Conservation (phyloP, 2,329 filamentous ascomycete species). For the Pezizomycotina sp. region DNA sequence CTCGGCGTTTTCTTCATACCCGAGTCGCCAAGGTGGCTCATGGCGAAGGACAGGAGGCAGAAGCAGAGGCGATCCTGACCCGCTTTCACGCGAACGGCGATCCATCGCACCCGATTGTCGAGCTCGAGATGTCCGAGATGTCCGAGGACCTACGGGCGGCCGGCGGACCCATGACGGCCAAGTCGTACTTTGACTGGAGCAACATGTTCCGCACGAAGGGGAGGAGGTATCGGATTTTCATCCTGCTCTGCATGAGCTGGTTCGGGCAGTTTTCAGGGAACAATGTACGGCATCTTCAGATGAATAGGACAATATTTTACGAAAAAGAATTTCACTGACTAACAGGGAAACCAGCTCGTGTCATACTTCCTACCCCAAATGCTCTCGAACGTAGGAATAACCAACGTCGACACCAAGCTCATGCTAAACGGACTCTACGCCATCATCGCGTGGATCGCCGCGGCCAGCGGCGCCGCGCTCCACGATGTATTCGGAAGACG, state of each 20-base stretch:
- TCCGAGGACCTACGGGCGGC: conserved; percentile 33
- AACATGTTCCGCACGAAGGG: conserved; percentile 26
- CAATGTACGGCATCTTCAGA: conserved; percentile 31
- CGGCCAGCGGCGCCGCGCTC: conserved; percentile 30
- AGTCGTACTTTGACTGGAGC: conserved; percentile 16
- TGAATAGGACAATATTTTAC: conserved; percentile 25
- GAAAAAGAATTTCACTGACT: conserved; percentile 14
- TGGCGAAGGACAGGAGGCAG: conserved; percentile 41
- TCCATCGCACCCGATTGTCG: conserved; percentile 36
- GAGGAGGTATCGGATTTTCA: conserved; percentile 29
- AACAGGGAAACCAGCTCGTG: conserved; percentile 8
- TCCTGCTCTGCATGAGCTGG: conserved; percentile 38
- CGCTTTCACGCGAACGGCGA: conserved; percentile 44
- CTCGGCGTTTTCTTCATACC: conserved; percentile 39
- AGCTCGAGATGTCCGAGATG: conserved; percentile 42
- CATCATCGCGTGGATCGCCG: conserved; percentile 32
- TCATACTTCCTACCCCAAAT: conserved; percentile 33
- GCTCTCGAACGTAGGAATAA: conserved; percentile 32
- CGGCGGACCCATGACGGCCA: conserved; percentile 16
- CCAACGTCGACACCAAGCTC: conserved; percentile 30
- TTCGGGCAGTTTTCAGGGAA: conserved; percentile 37
- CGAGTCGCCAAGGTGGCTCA: conserved; percentile 47
- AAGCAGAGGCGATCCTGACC: conserved; percentile 41
- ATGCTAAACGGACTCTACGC: conserved; percentile 33
- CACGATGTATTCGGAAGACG: conserved; percentile 32